A percentile compares a stretch with the other conserved stretches of the same genome.
Conservation (phyloP, 257 asterid genomes). For the Solanum corneliomulleri region DNA sequence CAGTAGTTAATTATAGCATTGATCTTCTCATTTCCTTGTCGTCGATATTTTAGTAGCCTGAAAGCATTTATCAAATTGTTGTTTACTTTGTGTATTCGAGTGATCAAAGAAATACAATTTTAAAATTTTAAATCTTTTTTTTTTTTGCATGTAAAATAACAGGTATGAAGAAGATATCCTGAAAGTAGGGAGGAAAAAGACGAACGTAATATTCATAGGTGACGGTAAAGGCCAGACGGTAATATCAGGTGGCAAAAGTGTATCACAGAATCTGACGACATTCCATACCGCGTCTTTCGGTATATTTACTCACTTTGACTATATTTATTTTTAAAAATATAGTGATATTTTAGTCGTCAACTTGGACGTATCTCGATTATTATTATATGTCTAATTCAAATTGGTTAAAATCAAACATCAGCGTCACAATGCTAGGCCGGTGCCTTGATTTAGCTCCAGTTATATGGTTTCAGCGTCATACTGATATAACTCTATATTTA, state of each 20-base stretch:
- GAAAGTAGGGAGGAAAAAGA: conserved; percentile 83
- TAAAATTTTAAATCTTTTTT: too few species aligned
- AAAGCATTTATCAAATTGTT: not conserved
- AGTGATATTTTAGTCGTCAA: not conserved
- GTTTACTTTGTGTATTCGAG: too few species aligned
- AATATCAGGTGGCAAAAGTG: conserved; percentile 71
- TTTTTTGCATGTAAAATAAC: not conserved
- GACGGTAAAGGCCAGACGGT: conserved; percentile 89
- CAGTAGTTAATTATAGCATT: not conserved
- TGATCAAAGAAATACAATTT: too few species aligned
- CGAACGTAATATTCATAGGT: conserved; percentile 79
- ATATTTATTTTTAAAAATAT: not conserved
- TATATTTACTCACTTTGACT: conserved; percentile 10
- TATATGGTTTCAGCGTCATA: not conserved
- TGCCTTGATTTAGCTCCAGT: not conserved
- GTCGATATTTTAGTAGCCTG: not conserved
- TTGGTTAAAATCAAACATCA: not conserved
- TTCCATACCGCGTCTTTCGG: conserved; percentile 91
- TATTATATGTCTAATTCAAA: not conserved
- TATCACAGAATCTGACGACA: conserved; percentile 60
- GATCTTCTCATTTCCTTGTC: not conserved
- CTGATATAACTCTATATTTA: not conserved
- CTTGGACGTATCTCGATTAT: not conserved
- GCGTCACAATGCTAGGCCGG: not conserved
- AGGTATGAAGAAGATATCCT: conserved; percentile 70